Conservation (phyloP, 2,329 filamentous ascomycete genomes). For the Cladorrhinum sp. region DNA sequence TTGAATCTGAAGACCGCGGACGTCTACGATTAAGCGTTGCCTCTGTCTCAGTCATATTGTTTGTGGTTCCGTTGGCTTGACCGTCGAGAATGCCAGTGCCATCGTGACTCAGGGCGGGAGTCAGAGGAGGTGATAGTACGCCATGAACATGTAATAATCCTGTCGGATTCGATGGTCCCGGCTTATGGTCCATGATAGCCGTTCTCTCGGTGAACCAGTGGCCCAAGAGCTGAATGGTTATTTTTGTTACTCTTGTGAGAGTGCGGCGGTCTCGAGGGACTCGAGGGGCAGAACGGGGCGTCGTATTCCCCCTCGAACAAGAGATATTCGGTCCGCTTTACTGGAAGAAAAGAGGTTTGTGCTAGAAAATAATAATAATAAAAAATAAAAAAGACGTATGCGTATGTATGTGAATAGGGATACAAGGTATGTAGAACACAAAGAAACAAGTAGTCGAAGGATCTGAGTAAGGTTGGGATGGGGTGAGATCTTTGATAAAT, state of each 20-base stretch:
- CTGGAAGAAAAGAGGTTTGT: not conserved
- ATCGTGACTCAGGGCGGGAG: conserved; percentile 18
- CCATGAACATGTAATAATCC: conserved; percentile 19
- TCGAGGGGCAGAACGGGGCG: conserved; percentile 5
- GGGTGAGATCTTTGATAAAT: conserved; percentile 9
- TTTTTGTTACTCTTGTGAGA: not conserved
- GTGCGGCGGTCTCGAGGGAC: not conserved
- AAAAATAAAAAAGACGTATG: not conserved
- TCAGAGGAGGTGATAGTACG: conserved; percentile 24
- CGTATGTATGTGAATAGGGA: not conserved
- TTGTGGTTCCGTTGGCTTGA: not conserved
- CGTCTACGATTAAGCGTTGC: not conserved
- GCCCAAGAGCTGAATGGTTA: not conserved
- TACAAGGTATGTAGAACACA: not conserved
- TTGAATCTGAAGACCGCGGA: not conserved
- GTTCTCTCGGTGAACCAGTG: not conserved
- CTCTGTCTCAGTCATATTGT: conserved; percentile 2
- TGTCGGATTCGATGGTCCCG: conserved; percentile 6
- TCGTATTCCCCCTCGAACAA: not conserved
- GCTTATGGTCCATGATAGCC: conserved; percentile 17
- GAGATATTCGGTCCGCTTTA: not conserved
- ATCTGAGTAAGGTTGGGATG: not conserved
- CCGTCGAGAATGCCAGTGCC: conserved; percentile 11
- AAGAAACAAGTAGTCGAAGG: conserved; percentile 1
- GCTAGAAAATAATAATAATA: not conserved